phyloP scores from a whole-genome alignment of 495 filamentous ascomycete genomes.

The Aspergillus panamensis region DNA sequence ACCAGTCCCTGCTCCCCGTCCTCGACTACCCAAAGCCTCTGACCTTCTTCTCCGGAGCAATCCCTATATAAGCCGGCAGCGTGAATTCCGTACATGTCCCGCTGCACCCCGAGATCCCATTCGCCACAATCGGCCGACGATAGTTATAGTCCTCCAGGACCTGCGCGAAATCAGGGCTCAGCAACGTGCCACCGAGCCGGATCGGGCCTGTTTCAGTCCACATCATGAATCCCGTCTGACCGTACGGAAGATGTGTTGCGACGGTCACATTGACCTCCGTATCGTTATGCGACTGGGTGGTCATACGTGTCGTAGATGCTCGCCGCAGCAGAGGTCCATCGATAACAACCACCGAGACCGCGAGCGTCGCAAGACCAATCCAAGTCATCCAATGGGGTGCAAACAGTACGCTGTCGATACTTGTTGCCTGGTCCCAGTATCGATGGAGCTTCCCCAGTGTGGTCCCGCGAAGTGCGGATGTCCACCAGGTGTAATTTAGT shows the following conservation, averaged over 20 bases:
- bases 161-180: neutral
- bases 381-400: neutral
- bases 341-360: neutral
- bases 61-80: neutral
- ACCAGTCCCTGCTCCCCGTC: neutral
- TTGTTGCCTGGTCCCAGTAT: neutral
- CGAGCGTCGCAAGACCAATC: neutral
- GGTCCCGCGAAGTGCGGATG: neutral
- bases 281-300: neutral
- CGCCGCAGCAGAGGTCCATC: neutral
- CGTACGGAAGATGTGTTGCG: neutral
- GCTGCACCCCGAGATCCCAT: neutral
- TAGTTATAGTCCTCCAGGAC: neutral
- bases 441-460: neutral
- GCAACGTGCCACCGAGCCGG: neutral
- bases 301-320: neutral
- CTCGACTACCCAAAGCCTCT: neutral
- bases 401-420: neutral
- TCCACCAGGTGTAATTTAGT: neutral
- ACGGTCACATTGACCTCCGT: neutral
- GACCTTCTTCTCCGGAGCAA: neutral
- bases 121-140: neutral
- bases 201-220: neutral
- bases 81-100: neutral
- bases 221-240: neutral